These are phyloP conservation scores for Saturnispora serradocipensis DNA, from an alignment of 805 yeast genomes.

Conservation along the genomic window DNA sequence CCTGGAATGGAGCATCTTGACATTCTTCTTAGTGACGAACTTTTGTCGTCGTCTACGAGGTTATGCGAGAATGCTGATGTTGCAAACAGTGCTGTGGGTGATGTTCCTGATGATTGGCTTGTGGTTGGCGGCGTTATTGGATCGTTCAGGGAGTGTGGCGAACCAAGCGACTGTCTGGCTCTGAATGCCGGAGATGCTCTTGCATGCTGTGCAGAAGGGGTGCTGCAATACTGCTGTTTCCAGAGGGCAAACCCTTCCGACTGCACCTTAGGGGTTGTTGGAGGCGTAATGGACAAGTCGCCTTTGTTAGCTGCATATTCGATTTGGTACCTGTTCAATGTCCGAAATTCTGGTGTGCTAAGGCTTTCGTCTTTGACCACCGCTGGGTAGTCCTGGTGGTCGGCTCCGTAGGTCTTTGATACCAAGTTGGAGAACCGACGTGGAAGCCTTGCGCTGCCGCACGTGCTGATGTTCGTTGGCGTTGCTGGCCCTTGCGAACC, in stretches of 20 bases:
- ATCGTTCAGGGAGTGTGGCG: background rate
- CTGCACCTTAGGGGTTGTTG: background rate
- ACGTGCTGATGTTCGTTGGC: background rate
- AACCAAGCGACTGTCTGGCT: background rate
- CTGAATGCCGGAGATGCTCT: background rate
- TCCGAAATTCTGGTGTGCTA: background rate
- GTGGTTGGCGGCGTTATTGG: background rate
- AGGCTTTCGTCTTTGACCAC: background rate
- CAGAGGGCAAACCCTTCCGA: background rate
- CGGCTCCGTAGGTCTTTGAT: background rate
- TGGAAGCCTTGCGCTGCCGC: background rate
- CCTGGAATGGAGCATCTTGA: slow-evolving; percentile 5
- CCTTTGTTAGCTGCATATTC: background rate
- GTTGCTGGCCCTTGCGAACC: background rate
- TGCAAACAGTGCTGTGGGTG: background rate
- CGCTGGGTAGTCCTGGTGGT: background rate
- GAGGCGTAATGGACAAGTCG: background rate
- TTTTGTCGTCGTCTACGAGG: background rate
- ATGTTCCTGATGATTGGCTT: background rate
- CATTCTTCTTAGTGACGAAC: background rate
- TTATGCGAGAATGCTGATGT: background rate
- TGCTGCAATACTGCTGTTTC: background rate
- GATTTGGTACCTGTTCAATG: background rate
- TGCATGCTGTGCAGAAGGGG: background rate
- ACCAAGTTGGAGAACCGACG: slow-evolving; percentile 1